Evolutionary conservation across 1,139 yeast genomes (phyloP).

Genomic region (Yamadazyma blattariae): DNA sequence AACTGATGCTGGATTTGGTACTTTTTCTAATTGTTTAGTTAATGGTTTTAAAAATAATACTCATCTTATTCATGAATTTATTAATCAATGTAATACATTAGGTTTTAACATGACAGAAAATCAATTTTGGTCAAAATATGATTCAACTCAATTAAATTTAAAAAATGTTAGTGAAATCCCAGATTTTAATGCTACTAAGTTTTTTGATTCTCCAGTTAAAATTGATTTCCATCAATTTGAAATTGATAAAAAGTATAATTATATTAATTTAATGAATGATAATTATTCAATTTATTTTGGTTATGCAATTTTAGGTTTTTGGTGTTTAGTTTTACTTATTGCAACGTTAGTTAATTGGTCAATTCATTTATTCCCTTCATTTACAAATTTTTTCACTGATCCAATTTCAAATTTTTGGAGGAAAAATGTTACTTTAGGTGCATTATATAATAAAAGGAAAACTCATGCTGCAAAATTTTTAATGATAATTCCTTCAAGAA

Average conservation of each 20-base stretch:
- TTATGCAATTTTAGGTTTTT: slow-evolving; percentile 44
- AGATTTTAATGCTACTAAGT: slow-evolving; percentile 10
- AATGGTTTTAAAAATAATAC: slow-evolving; percentile 17
- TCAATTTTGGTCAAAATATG: slow-evolving; percentile 12
- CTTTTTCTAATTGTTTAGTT: slow-evolving; percentile 18
- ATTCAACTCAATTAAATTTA: slow-evolving; percentile 6
- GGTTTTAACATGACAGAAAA: slow-evolving; percentile 6
- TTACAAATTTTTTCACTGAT: slow-evolving; percentile 22
- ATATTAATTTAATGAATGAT: slow-evolving; percentile 6
- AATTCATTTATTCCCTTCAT: slow-evolving; percentile 26
- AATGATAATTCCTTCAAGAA: slow-evolving; percentile 26
- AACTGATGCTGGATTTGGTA: slow-evolving; percentile 17
- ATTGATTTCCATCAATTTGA: slow-evolving; percentile 9
- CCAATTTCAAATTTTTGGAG: slow-evolving; percentile 27
- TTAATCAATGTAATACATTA: slow-evolving; percentile 11
- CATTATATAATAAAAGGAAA: slow-evolving; percentile 24
- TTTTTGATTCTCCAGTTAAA: slow-evolving; percentile 11
- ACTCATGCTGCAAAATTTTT: slow-evolving; percentile 19
- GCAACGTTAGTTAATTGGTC: slow-evolving; percentile 48
- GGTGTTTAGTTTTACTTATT: slow-evolving; percentile 43
- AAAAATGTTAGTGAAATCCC: slow-evolving; percentile 9
- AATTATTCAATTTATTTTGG: slow-evolving; percentile 44
- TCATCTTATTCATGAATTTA: slow-evolving; percentile 12
- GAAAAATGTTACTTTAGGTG: slow-evolving; percentile 30
- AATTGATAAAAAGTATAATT: slow-evolving; percentile 3